Evolutionary conservation across 2,329 filamentous ascomycete genomes (phyloP).

Genomic region (Apiospora kogelbergensis): DNA sequence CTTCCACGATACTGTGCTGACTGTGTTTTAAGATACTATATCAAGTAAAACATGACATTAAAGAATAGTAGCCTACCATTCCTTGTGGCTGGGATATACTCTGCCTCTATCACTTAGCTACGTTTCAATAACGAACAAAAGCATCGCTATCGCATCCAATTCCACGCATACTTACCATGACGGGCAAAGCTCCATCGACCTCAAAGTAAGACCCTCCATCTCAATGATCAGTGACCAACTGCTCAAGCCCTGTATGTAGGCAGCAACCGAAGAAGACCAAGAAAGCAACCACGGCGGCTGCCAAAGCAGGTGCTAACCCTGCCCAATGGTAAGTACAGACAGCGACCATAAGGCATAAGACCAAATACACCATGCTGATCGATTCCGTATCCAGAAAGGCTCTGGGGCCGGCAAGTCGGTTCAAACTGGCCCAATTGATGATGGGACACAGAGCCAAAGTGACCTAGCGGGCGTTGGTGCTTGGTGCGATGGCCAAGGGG

Average conservation of each 20-base stretch:
- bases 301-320: background rate
- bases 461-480: background rate
- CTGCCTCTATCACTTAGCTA: background rate
- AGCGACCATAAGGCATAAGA: too few relatives aligned
- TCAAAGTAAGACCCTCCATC: background rate
- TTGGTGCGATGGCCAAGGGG: background rate
- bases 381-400: background rate
- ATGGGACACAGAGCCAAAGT: background rate
- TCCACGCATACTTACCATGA: background rate
- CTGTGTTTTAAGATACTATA: background rate
- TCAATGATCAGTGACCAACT: too few relatives aligned
- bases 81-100: too few relatives aligned
- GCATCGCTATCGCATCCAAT: background rate
- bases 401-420: background rate
- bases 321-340: background rate
- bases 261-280: background rate
- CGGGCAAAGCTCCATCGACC: background rate
- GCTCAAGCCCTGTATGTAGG: background rate
- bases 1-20: background rate
- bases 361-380: background rate
- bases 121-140: background rate
- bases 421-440: background rate
- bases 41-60: background rate
- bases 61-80: too few relatives aligned
- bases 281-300: background rate